Conservation (phyloP, 2,329 filamentous ascomycete species). For the Domatiomyces globalis region DNA sequence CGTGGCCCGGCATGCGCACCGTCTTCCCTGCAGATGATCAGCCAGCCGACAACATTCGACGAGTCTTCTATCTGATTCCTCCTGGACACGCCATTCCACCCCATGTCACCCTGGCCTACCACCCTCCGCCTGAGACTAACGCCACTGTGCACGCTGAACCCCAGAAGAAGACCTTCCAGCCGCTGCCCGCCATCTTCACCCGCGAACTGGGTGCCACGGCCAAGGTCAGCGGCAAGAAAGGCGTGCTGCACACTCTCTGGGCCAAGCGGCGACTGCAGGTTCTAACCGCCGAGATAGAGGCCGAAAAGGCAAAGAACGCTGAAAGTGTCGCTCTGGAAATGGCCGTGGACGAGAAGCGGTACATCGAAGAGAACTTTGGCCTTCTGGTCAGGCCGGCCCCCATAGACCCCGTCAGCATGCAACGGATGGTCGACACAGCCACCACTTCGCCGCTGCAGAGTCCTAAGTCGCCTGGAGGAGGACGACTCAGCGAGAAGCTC, state of each 20-base stretch:
- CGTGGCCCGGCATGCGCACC: conserved; percentile 67
- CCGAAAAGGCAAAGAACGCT: conserved; percentile 56
- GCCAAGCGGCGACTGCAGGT: conserved; percentile 66
- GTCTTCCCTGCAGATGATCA: conserved; percentile 53
- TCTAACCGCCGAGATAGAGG: conserved; percentile 60
- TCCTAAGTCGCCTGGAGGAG: conserved; percentile 35
- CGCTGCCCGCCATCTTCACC: conserved; percentile 75
- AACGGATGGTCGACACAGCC: not conserved
- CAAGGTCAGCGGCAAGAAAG: conserved; percentile 55
- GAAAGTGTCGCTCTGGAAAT: conserved; percentile 77
- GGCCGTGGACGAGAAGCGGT: conserved; percentile 67
- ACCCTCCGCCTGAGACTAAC: conserved; percentile 31
- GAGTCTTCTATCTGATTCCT: conserved; percentile 69
- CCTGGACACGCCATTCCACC: conserved; percentile 58
- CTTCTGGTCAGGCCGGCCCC: conserved; percentile 30
- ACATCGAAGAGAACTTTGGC: conserved; percentile 73
- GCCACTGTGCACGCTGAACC: conserved; percentile 12
- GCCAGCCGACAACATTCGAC: conserved; percentile 39
- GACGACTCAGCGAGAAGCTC: conserved; percentile 60
- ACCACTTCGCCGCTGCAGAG: conserved; percentile 35
- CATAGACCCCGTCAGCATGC: conserved; percentile 18
- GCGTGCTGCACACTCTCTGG: conserved; percentile 81
- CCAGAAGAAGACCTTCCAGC: conserved; percentile 50
- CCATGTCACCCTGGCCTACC: conserved; percentile 50
- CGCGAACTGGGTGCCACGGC: conserved; percentile 56